Base-by-base conservation (phyloP, 1,284 basidiomycete genomes). In the Ceratobasidium sp. region DNA sequence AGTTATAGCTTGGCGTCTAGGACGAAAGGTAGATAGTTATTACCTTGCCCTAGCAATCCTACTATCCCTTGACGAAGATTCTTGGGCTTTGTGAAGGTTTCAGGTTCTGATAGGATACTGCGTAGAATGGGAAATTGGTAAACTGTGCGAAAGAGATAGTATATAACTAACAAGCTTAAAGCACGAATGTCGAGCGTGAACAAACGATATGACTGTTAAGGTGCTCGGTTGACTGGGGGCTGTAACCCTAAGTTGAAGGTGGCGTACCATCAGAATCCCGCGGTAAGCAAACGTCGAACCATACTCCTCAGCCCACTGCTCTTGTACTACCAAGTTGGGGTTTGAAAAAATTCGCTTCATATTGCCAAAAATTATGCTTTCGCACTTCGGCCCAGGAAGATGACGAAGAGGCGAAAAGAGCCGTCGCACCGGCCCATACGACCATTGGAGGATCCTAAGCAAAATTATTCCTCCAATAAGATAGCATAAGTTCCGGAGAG, bases 281-380 rank as follows among this genome's bases (percentile, higher is more conserved):
- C 69, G 49, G 49, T 33, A 78, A 5, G 33, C 28, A 20, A 79
- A 13, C 20, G 56, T 69, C 23, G n/a, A 46, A n/a, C 79, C 79
- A 67, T 77, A 73, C 33, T 73, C 39, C 46, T 33, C 40, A 18
- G 53, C 44, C 76, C 79, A 77, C n/a, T 53, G 61, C 18, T 73
- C 61, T 39, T 89, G 86, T 33, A 88, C 80, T 0, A 85, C 84
- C 1, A 40, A 18, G 51, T 28, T 44, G n/a, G 68, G 13, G 58
- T 3, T 28, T 60, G 56, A 42, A 28, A 75, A 20, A 26, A 39
- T 86, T 6, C 89, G 86, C 20, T 82, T 84, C 26, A 75, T 44
- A 40, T 79, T 60, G 10, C 78, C 78, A 28, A 67, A 63, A 26
- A 79, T 23, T 23, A 23, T 4, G 40, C 49, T 58, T 26, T 73